Percentiles rank a stretch among this genome's conserved stretches.
Conservation (phyloP, 345 rosid species). For the Citrus reticulata region DNA sequence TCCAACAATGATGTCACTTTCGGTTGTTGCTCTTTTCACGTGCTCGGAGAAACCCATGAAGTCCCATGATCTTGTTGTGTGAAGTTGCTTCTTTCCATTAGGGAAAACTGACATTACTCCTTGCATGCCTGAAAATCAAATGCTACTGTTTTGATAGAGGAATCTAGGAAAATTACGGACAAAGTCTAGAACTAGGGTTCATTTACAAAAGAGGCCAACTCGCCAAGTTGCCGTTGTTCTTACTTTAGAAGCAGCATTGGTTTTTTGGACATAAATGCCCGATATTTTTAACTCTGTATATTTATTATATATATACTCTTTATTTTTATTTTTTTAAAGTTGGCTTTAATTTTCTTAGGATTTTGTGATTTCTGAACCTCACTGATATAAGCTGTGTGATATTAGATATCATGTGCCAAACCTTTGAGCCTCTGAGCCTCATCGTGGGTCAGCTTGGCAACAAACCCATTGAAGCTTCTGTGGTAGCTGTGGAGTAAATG, state of each 20-base stretch:
- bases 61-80: constrained; percentile 55
- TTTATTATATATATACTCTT: no score
- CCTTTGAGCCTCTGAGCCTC: constrained; percentile 33
- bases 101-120: constrained; percentile 60
- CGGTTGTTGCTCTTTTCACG: constrained; percentile 20
- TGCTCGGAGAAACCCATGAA: constrained; percentile 46
- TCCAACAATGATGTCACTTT: constrained; percentile 24
- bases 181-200: no score
- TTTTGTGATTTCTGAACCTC: not conserved
- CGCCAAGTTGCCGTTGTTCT: no score
- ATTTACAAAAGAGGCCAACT: no score
- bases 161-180: no score
- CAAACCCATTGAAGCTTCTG: constrained; percentile 57
- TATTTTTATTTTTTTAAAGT: no score
- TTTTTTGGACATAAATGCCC: no score
- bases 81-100: constrained; percentile 37
- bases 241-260: no score
- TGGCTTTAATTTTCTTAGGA: not conserved
- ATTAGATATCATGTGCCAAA: not conserved
- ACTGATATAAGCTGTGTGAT: not conserved
- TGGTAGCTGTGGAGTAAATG: constrained; percentile 38
- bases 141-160: not conserved
- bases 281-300: no score
- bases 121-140: constrained; percentile 32
- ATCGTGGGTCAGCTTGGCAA: constrained; percentile 35